Percentiles rank a stretch among this genome's conserved stretches.
Conservation (phyloP, 345 rosid genomes). For the Dipteronia sinensis region DNA sequence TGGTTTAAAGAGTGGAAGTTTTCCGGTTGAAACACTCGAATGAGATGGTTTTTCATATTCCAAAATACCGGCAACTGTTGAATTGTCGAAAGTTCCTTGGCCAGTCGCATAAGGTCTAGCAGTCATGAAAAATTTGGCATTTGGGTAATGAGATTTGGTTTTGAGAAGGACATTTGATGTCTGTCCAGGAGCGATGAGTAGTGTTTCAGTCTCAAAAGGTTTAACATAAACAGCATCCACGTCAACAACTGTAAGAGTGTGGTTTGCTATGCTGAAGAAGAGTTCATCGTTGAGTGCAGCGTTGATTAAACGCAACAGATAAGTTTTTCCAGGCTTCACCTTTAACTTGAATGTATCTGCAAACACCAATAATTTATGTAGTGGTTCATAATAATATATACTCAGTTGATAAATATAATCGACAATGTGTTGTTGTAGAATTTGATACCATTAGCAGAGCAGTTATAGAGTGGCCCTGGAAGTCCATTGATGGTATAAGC, state of each 20-base stretch:
- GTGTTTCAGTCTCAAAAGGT: slow-evolving; percentile 40
- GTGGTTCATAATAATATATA: no score
- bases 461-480: slow-evolving; percentile 78
- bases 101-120: slow-evolving; percentile 71
- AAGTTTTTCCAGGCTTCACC: slow-evolving; percentile 51
- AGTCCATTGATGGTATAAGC: slow-evolving; percentile 75
- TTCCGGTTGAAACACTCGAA: slow-evolving; percentile 31
- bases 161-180: slow-evolving; percentile 45
- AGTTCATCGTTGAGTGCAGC: slow-evolving; percentile 58
- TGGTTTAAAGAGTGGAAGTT: slow-evolving; percentile 49
- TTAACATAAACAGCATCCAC: slow-evolving; percentile 44
- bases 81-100: slow-evolving; percentile 55
- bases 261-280: slow-evolving; percentile 56
- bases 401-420: no score
- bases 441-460: slow-evolving; percentile 62
- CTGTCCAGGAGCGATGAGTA: slow-evolving; percentile 48
- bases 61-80: slow-evolving; percentile 46
- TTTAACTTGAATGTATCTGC: slow-evolving; percentile 46
- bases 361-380: slow-evolving; percentile 5
- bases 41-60: slow-evolving; percentile 37
- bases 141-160: slow-evolving; percentile 38
- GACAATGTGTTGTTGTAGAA: neutral
- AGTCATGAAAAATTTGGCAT: slow-evolving; percentile 54
- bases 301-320: slow-evolving; percentile 47
- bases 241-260: slow-evolving; percentile 46